Percentiles rank a stretch among this genome's conserved stretches.
phyloP scores from a whole-genome alignment of 2,329 filamentous ascomycete genomes.

The Colletotrichum scovillei region DNA sequence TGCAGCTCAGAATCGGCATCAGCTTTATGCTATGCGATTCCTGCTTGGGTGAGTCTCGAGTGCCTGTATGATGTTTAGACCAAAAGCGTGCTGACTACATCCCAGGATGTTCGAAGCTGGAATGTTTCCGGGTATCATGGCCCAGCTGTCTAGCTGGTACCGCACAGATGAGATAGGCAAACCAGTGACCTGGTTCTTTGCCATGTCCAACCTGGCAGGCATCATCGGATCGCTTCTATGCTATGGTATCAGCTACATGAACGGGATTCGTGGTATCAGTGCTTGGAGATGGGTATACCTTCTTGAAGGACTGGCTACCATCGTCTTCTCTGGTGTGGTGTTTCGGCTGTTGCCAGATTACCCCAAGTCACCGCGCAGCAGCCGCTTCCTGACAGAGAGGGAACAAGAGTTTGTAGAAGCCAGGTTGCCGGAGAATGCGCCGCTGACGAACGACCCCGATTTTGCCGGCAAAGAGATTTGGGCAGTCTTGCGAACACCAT shows the following conservation, averaged over 20 bases:
- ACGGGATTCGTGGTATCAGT: constrained; percentile 39
- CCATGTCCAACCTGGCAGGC: constrained; percentile 43
- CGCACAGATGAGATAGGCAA: constrained; percentile 56
- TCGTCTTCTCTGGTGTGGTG: constrained; percentile 36
- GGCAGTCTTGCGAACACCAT: constrained; percentile 42
- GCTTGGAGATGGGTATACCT: constrained; percentile 53
- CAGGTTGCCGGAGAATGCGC: constrained; percentile 50
- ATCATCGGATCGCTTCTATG: constrained; percentile 48
- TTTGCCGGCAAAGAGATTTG: constrained; percentile 50
- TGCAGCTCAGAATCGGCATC: constrained; percentile 50
- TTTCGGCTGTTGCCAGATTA: constrained; percentile 54
- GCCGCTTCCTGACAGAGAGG: constrained; percentile 48
- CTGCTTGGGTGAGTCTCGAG: constrained; percentile 45
- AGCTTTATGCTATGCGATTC: constrained; percentile 51
- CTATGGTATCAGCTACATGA: constrained; percentile 44
- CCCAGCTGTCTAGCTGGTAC: constrained; percentile 58
- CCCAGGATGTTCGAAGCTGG: constrained; percentile 51
- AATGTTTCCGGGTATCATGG: constrained; percentile 53
- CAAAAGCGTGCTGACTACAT: too few species aligned
- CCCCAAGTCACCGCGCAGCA: constrained; percentile 51
- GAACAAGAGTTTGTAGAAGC: constrained; percentile 54
- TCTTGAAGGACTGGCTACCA: constrained; percentile 54
- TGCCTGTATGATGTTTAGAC: too few species aligned
- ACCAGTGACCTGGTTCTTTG: constrained; percentile 56
- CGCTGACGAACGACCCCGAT: constrained; percentile 47